Conservation (phyloP, 2,329 filamentous ascomycete species). For the Ceratocystis cubensis region DNA sequence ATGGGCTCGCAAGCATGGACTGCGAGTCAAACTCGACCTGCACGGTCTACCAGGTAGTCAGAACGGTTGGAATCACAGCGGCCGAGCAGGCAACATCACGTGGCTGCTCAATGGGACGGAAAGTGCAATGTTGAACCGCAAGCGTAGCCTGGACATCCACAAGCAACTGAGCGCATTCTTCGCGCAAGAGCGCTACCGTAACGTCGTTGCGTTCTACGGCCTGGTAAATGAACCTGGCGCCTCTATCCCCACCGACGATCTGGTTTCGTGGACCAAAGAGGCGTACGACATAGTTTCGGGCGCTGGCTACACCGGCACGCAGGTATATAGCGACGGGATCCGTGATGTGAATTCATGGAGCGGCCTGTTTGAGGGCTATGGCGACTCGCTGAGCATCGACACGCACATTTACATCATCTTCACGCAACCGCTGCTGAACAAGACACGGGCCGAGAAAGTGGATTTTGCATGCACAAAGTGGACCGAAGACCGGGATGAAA, state of each 20-base stretch:
- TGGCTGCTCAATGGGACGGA: slow-evolving; percentile 26
- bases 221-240: slow-evolving; percentile 56
- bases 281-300: slow-evolving; percentile 42
- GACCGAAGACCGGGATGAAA: slow-evolving; percentile 45
- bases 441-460: slow-evolving; percentile 54
- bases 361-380: slow-evolving; percentile 46
- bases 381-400: slow-evolving; percentile 53
- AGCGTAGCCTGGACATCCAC: slow-evolving; percentile 45
- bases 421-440: slow-evolving; percentile 52
- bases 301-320: slow-evolving; percentile 46
- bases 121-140: slow-evolving; percentile 26
- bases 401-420: slow-evolving; percentile 73
- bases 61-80: slow-evolving; percentile 52
- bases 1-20: slow-evolving; percentile 39
- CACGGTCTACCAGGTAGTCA: slow-evolving; percentile 45
- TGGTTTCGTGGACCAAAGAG: slow-evolving; percentile 46
- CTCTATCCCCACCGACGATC: slow-evolving; percentile 40
- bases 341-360: slow-evolving; percentile 61
- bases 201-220: slow-evolving; percentile 53
- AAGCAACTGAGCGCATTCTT: slow-evolving; percentile 29
- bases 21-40: slow-evolving; percentile 48
- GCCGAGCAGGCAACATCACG: slow-evolving; percentile 32
- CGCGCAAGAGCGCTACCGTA: slow-evolving; percentile 29
- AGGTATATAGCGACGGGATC: slow-evolving; percentile 65
- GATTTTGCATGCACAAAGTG: slow-evolving; percentile 57